These are phyloP conservation scores for Starmerella gropengiesseri DNA, from an alignment of 805 yeast genomes.

Conservation along the genomic window DNA sequence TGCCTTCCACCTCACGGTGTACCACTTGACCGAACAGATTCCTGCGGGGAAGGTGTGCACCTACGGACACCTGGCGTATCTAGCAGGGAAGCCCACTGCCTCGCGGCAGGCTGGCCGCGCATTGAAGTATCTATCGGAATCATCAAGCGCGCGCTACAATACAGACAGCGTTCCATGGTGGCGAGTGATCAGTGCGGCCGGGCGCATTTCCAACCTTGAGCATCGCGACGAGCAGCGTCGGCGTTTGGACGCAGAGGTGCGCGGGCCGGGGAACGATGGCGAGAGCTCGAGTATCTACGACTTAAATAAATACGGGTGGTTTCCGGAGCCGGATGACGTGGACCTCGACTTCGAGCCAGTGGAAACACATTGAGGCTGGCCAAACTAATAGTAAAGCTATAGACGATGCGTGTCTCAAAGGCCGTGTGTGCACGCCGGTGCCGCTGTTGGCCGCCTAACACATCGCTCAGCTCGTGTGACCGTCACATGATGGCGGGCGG, in stretches of 20 bases:
- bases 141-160: slow-evolving; percentile 25
- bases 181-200: slow-evolving; percentile 59
- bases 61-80: slow-evolving; percentile 66
- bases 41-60: slow-evolving; percentile 58
- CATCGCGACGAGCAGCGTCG: slow-evolving; percentile 41
- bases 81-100: slow-evolving; percentile 51
- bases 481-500: slow-evolving; percentile 5
- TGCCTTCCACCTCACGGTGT: slow-evolving; percentile 53
- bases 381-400: no score
- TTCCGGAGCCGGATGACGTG: slow-evolving; percentile 35
- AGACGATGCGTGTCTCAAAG: no score
- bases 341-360: slow-evolving; percentile 16
- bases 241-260: slow-evolving; percentile 39
- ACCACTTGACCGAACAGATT: slow-evolving; percentile 39
- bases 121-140: slow-evolving; percentile 41
- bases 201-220: slow-evolving; percentile 44
- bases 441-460: not conserved
- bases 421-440: not conserved
- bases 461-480: not conserved
- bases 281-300: slow-evolving; percentile 28
- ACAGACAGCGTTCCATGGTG: slow-evolving; percentile 59
- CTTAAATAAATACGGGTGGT: slow-evolving; percentile 53
- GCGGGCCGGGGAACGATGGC: slow-evolving; percentile 25
- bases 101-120: slow-evolving; percentile 69
- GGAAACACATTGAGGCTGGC: no score